phyloP scores from a whole-genome alignment of 179 eudicot genomes.

The Carnegiea gigantea region DNA sequence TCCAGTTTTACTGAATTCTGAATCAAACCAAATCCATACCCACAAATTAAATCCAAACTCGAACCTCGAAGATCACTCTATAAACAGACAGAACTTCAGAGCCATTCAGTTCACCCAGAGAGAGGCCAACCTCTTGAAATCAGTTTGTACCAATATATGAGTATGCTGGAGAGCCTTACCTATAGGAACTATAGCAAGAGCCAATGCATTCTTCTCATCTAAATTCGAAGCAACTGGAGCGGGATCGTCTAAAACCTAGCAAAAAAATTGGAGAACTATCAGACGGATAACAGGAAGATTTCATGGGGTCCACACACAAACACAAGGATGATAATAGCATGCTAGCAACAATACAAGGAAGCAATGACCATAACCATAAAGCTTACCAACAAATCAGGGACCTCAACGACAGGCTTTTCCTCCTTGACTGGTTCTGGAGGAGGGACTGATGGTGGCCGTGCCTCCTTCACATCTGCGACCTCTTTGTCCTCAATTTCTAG shows the following conservation, averaged over 20 bases:
- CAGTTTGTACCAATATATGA: not conserved
- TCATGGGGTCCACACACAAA: not conserved
- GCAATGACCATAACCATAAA: not conserved
- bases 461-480: slow-evolving; percentile 55
- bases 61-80: not conserved
- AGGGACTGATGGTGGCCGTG: slow-evolving; percentile 63
- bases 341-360: not conserved
- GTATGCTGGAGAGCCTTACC: slow-evolving; percentile 39
- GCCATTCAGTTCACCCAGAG: too few species aligned
- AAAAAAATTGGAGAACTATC: slow-evolving; percentile 15
- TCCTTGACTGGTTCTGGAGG: slow-evolving; percentile 63
- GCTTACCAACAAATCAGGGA: slow-evolving; percentile 88
- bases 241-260: slow-evolving; percentile 66
- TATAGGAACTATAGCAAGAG: slow-evolving; percentile 74
- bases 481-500: slow-evolving; percentile 73
- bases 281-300: not conserved
- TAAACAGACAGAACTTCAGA: too few species aligned
- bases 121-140: not conserved
- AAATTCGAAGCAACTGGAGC: slow-evolving; percentile 59
- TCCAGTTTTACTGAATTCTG: not conserved
- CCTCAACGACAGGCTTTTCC: slow-evolving; percentile 60
- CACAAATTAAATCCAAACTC: not conserved
- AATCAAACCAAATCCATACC: not conserved
- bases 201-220: slow-evolving; percentile 75
- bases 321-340: not conserved